Evolutionary conservation across 1,139 yeast genomes (phyloP).

Genomic region (Kurtzmaniella quercitrusa): DNA sequence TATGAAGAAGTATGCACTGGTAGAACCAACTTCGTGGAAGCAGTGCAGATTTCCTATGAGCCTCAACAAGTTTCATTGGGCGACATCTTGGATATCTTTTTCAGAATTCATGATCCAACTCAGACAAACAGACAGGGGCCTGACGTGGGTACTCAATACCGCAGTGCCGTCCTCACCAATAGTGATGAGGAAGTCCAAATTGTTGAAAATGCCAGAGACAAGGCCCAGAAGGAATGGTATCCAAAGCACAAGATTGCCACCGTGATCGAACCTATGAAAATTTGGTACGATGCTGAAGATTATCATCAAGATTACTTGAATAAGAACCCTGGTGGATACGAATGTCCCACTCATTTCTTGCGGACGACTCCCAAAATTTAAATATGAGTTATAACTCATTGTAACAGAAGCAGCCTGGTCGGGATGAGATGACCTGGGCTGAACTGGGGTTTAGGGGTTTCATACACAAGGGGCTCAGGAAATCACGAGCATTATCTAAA

Average conservation of each 20-base stretch:
- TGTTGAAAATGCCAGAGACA: constrained; percentile 26
- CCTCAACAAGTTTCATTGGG: constrained; percentile 56
- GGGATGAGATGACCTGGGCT: not conserved
- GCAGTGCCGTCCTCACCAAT: constrained; percentile 71
- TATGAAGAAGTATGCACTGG: constrained; percentile 78
- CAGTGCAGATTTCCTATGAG: constrained; percentile 76
- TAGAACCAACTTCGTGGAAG: constrained; percentile 70
- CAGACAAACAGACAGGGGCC: constrained; percentile 70
- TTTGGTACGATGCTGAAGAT: constrained; percentile 89
- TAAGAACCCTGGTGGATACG: constrained; percentile 80
- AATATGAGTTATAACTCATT: not conserved
- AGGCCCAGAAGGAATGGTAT: constrained; percentile 38
- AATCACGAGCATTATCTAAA: too few relatives aligned
- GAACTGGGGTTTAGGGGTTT: too few relatives aligned
- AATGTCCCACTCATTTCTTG: constrained; percentile 82
- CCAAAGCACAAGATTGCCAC: constrained; percentile 52
- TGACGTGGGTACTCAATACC: constrained; percentile 78
- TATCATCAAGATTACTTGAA: constrained; percentile 83
- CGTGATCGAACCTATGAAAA: constrained; percentile 58
- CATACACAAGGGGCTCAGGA: too few relatives aligned
- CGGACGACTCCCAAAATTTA: constrained; percentile 38
- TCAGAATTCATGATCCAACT: constrained; percentile 79
- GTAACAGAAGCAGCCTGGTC: not conserved
- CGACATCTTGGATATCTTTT: constrained; percentile 77
- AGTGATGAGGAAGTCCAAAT: constrained; percentile 35